Evolutionary conservation across 169 alveolate genomes (phyloP), one percentile per base, ranked within the genome.

Genomic region (Cryptosporidium sp.): DNA sequence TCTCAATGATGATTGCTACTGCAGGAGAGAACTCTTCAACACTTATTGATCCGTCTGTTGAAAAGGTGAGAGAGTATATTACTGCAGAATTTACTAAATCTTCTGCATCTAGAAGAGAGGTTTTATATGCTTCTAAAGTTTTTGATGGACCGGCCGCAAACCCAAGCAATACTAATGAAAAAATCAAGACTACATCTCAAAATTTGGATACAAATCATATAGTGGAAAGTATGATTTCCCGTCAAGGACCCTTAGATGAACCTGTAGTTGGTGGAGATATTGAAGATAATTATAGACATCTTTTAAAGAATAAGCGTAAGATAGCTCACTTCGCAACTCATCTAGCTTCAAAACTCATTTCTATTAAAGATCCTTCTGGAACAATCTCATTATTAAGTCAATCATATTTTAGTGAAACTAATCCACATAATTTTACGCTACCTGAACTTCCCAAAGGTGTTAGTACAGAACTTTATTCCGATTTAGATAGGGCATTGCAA

Each of bases 61-160:
- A 80, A 62, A 60, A 67, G 62, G 89, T 80, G 2, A 60, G 89
- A 14, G 89, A 80, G 45, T 80, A 80, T 62, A 80, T 80, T 6
- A 80, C 89, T 44, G 89, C 89, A 29, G 89, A 80, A 35, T 80
- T 80, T 80, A 80, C 89, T 21, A 80, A 80, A 39, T 80, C 89
- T 0, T 80, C 89, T 23, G 89, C 60, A 42, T 80, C 89, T 21
- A 80, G 89, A 44, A 60, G 89, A 29, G 89, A 80, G 65, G 89
- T 60, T 62, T 44, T 80, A 26, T 80, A 80, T 65, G 31, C 75
- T 58, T 80, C 89, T 9, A 80, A 65, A 48, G 60, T 62, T 12
- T 80, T 80, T 61, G 89, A 65, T 62, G 80, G 62, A 4, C 10
- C 42, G 0, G 1, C 16, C 3, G 1, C 29, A 3, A 56, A 56